Base-by-base conservation (phyloP, 2,329 filamentous ascomycete genomes). In the Talaromyces sp. region DNA sequence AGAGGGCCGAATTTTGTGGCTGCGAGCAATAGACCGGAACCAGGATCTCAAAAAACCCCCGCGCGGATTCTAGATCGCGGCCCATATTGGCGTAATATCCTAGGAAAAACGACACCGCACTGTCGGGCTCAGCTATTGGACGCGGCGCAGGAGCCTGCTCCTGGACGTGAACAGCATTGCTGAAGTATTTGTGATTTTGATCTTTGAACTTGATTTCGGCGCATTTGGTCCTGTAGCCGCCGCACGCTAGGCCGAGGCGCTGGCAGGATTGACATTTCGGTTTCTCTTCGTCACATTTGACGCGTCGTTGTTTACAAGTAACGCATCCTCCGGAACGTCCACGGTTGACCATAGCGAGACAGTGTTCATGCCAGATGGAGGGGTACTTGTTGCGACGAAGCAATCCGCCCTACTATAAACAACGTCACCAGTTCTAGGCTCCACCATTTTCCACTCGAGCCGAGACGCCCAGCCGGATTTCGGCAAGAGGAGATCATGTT, bases 231-330 rank as follows among this genome's bases (percentile, higher is more conserved):
- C 23, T 48, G 44, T 48, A 48, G 12, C 44, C 44, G 2, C 44
- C 60, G 18, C 56, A 66, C 7, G 23, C 8, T 52, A 62, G 48
- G 28, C 50, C 25, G 18, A 68, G 65, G 23, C 64, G 64, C 35
- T 55, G 61, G 33, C 63, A 66, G 18, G 63, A 12, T 35, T 42
- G 65, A 60, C 69, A 71, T 18, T 63, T 62, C 16, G 72, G 72
- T 40, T 67, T 70, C 16, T 64, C 63, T 62, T 74, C 70, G 55
- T 71, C 70, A 62, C 72, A 74, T 64, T 74, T 74, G 56, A 73
- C 70, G 23, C 71, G 67, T 16, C 72, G 68, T 40, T 62, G 59
- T 63, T 72, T 71, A 64, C 69, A 66, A 35, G 64, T 66, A 21
- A 62, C 54, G 55, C 68, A 70, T 35, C 68, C 67, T 63, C 62